phyloP scores from a whole-genome alignment of 2,329 filamentous ascomycete genomes.

The Paracamarosporium sp. region DNA sequence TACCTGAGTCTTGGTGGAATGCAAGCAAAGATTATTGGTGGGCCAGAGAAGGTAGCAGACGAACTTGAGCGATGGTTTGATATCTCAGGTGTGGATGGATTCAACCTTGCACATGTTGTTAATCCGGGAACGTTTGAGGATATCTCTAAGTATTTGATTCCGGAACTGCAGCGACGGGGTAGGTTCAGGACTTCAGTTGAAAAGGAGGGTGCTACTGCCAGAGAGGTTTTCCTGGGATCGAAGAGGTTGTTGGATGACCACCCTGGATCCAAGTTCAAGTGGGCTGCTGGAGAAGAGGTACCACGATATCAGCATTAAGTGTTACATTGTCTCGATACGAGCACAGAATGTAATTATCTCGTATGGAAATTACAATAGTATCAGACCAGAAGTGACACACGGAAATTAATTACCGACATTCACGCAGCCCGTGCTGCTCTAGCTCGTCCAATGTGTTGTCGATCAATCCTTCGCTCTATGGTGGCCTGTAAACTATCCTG shows the following conservation, averaged over 20 bases:
- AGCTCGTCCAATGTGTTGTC: neutral
- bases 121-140: conserved; percentile 29
- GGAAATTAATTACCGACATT: neutral
- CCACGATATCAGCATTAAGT: conserved; percentile 7
- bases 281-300: conserved; percentile 8
- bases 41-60: conserved; percentile 68
- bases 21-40: conserved; percentile 67
- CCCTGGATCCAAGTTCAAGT: conserved; percentile 14
- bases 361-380: too few relatives aligned
- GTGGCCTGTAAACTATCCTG: too few relatives aligned
- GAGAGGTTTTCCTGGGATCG: conserved; percentile 15
- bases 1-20: conserved; percentile 71
- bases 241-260: conserved; percentile 18
- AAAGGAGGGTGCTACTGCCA: conserved; percentile 13
- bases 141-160: conserved; percentile 28
- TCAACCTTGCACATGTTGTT: conserved; percentile 63
- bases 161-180: conserved; percentile 28
- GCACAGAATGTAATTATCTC: too few relatives aligned
- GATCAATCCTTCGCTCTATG: neutral
- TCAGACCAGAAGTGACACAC: neutral
- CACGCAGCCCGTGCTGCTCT: too few relatives aligned
- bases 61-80: conserved; percentile 69
- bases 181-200: conserved; percentile 37
- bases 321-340: neutral
- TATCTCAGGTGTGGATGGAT: conserved; percentile 74